Percentiles rank a stretch among this genome's conserved stretches.
These are phyloP conservation scores for Porcisia deanei DNA, from an alignment of 208 protist genomes.

Conservation along the genomic window DNA sequence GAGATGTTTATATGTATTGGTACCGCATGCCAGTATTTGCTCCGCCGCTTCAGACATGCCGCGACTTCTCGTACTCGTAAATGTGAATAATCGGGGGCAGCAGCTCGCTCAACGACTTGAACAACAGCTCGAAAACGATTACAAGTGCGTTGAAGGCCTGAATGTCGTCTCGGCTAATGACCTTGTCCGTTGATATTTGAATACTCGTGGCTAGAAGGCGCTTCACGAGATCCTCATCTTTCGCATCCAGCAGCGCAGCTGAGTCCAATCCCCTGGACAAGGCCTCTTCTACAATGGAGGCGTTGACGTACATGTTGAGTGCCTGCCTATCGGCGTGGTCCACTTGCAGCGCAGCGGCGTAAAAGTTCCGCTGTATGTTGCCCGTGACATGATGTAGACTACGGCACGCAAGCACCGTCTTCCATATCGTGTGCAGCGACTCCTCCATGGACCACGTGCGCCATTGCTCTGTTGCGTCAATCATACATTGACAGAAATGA, in stretches of 20 bases:
- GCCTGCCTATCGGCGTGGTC: conserved; percentile 24
- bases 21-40: too few species aligned
- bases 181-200: conserved; percentile 39
- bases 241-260: conserved; percentile 7
- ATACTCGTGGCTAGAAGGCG: conserved; percentile 50
- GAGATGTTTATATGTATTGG: too few species aligned
- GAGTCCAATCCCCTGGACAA: too few species aligned
- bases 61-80: conserved; percentile 55
- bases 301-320: conserved; percentile 44
- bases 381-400: conserved; percentile 55
- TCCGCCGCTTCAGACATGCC: conserved; percentile 4
- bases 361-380: conserved; percentile 67
- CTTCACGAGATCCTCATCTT: conserved; percentile 39
- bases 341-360: conserved; percentile 48
- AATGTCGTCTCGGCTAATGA: conserved; percentile 36
- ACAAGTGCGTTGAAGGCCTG: conserved; percentile 46
- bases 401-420: conserved; percentile 41
- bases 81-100: conserved; percentile 46
- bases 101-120: conserved; percentile 36
- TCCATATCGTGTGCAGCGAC: conserved; percentile 40
- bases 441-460: conserved; percentile 49
- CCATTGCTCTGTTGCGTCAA: conserved; percentile 60
- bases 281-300: conserved; percentile 25
- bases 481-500: conserved; percentile 63
- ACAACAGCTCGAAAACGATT: conserved; percentile 39